A percentile compares a stretch with the other conserved stretches of the same genome.
Evolutionary conservation across 495 filamentous ascomycete species (phyloP).

Genomic region (Platismatia glauca): DNA sequence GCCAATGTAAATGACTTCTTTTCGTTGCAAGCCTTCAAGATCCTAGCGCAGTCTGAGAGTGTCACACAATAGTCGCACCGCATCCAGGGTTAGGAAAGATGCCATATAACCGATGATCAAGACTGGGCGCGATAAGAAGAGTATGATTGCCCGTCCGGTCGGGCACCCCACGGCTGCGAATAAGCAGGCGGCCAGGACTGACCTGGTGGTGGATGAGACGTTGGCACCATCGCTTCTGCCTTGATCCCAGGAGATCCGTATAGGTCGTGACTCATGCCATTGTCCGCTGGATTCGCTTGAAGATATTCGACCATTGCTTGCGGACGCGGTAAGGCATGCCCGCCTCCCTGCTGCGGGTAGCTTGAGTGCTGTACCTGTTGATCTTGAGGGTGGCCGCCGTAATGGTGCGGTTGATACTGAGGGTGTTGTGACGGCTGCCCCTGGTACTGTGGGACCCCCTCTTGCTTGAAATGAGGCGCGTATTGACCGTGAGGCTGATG

Average conservation of each 20-base stretch:
- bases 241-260: conserved; percentile 13
- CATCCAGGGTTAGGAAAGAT: not conserved
- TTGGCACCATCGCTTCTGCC: conserved; percentile 6
- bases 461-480: conserved; percentile 11
- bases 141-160: conserved; percentile 2
- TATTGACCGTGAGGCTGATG: conserved; percentile 13
- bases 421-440: conserved; percentile 9
- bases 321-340: conserved; percentile 10
- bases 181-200: conserved; percentile 2
- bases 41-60: not conserved
- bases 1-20: not conserved
- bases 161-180: conserved; percentile 9
- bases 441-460: conserved; percentile 9
- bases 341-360: conserved; percentile 3
- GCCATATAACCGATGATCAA: not conserved
- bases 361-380: conserved; percentile 14
- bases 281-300: not conserved
- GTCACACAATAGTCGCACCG: not conserved
- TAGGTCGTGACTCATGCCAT: conserved; percentile 9
- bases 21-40: not conserved
- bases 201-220: conserved; percentile 11
- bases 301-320: conserved; percentile 13
- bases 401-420: conserved; percentile 14
- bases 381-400: conserved; percentile 11
- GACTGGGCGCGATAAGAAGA: conserved; percentile 12